Evolutionary conservation across 768 basidiomycete genomes (phyloP).

Genomic region (Lactarius indigo): DNA sequence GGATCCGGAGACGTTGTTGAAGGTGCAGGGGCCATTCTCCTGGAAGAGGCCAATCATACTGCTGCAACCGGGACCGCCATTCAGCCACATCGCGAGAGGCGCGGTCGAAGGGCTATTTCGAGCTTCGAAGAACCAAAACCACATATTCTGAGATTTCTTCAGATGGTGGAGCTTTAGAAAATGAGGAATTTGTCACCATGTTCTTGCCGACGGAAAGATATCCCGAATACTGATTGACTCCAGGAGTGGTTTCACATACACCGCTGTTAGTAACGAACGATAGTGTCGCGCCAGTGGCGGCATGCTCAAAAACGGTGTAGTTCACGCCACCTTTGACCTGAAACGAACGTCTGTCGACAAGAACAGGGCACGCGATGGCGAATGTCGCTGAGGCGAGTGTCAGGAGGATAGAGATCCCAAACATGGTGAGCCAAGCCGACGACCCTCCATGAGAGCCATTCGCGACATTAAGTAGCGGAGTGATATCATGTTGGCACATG

Average conservation of each 20-base stretch:
- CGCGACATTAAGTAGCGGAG: not conserved
- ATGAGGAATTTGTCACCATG: not conserved
- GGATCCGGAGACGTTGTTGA: conserved; percentile 1
- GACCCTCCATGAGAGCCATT: not conserved
- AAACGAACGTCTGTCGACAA: conserved; percentile 2
- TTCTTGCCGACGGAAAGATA: not conserved
- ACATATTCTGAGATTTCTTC: not conserved
- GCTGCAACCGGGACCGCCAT: not conserved
- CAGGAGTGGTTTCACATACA: not conserved
- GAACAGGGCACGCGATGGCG: not conserved
- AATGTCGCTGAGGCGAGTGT: not conserved
- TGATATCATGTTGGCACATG: not conserved
- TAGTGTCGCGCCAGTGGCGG: not conserved
- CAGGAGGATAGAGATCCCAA: not conserved
- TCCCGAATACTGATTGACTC: not conserved
- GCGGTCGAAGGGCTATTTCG: not conserved
- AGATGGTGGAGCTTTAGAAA: not conserved
- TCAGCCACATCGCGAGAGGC: conserved; percentile 6
- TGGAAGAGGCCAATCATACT: conserved; percentile 4
- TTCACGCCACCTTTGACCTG: not conserved
- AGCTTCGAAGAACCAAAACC: conserved; percentile 12
- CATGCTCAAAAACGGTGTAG: conserved; percentile 3
- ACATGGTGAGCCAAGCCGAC: not conserved
- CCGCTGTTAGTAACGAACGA: not conserved
- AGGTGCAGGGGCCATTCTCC: conserved; percentile 20